Evolutionary conservation across 768 basidiomycete species (phyloP).

Genomic region (Omphalotus guepiniiformis): DNA sequence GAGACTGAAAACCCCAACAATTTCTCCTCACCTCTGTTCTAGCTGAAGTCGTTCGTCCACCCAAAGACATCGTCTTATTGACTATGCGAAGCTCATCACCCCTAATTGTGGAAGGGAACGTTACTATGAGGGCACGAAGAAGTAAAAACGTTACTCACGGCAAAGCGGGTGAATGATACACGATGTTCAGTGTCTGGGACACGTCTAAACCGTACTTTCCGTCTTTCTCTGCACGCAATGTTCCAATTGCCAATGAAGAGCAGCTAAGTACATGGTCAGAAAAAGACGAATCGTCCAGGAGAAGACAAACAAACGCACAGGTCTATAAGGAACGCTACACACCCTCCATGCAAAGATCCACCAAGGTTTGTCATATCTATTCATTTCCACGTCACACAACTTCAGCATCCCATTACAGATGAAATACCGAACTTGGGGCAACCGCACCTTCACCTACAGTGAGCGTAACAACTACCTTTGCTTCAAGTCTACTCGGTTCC

Average conservation of each 20-base stretch:
- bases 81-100: constrained; percentile 28
- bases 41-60: constrained; percentile 24
- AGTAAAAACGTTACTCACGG: constrained; percentile 17
- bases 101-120: constrained; percentile 12
- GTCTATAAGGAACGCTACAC: constrained; percentile 28
- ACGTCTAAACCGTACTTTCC: constrained; percentile 14
- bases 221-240: neutral
- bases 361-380: constrained; percentile 30
- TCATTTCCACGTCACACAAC: constrained; percentile 17
- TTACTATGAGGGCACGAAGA: neutral
- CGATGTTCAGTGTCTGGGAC: constrained; percentile 29
- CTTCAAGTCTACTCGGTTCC: constrained; percentile 1
- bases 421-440: too few species aligned
- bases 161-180: constrained; percentile 31
- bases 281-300: neutral
- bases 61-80: constrained; percentile 26
- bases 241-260: neutral
- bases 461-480: constrained; percentile 1
- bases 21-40: constrained; percentile 25
- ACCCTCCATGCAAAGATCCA: constrained; percentile 28
- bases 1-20: too few species aligned
- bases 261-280: neutral
- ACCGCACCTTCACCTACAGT: constrained; percentile 1
- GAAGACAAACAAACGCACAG: constrained; percentile 16
- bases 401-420: too few species aligned